These are phyloP conservation scores for Chloroidium sp. DNA, from an alignment of 163 green algal species.

Conservation along the genomic window DNA sequence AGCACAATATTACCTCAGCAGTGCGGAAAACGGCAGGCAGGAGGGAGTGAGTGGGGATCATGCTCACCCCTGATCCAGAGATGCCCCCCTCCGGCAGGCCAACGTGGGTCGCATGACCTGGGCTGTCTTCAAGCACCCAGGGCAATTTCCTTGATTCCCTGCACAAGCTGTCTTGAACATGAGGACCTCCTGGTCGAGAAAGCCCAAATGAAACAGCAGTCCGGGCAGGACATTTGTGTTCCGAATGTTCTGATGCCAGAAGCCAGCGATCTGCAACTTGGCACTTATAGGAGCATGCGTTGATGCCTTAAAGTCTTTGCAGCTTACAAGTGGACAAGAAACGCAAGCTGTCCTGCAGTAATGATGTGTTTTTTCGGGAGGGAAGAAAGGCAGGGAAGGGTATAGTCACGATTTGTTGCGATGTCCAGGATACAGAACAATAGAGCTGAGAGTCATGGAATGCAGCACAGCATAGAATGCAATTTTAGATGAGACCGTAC, in stretches of 20 bases:
- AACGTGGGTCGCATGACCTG: not conserved
- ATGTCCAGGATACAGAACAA: too few species aligned
- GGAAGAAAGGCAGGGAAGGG: not conserved
- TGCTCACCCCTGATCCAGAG: not conserved
- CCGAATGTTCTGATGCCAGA: too few species aligned
- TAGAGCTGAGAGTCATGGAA: too few species aligned
- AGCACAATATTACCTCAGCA: not conserved
- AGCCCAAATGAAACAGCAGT: too few species aligned
- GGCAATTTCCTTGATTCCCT: not conserved
- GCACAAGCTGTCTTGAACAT: too few species aligned
- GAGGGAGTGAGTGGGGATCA: not conserved
- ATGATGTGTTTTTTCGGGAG: not conserved
- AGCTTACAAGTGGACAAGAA: not conserved
- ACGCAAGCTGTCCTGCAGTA: too few species aligned
- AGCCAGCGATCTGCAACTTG: too few species aligned
- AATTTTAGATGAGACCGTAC: not conserved
- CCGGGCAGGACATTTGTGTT: too few species aligned
- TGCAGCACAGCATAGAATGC: too few species aligned
- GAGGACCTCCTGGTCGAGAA: too few species aligned
- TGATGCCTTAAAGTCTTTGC: not conserved
- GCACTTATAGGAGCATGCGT: too few species aligned
- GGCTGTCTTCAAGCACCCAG: not conserved
- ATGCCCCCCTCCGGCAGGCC: conserved; percentile 1
- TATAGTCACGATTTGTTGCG: not conserved
- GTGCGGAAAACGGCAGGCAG: too few species aligned